These are phyloP conservation scores for Pseudocercospora ulei DNA, from an alignment of 2,329 filamentous ascomycete genomes.

Conservation along the genomic window DNA sequence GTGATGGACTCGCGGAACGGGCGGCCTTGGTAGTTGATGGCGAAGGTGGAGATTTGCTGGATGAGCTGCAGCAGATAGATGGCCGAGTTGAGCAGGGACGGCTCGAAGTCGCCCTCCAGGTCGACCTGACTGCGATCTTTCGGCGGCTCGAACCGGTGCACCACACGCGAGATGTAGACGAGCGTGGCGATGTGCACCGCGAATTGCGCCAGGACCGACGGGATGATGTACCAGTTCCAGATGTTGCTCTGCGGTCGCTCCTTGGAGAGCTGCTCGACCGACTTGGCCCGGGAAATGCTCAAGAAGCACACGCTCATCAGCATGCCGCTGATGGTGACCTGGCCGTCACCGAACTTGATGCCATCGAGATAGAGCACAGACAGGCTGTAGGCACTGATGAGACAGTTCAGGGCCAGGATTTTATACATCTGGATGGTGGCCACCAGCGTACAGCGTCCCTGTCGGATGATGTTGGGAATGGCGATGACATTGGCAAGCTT, in stretches of 20 bases:
- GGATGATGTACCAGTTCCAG: conserved; percentile 98
- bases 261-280: conserved; percentile 89
- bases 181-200: conserved; percentile 88
- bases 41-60: conserved; percentile 97
- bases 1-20: conserved; percentile 93
- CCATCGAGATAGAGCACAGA: conserved; percentile 94
- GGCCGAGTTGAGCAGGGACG: conserved; percentile 88
- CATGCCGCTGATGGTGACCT: conserved; percentile 98
- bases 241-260: conserved; percentile 97
- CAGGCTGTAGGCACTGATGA: conserved; percentile 95
- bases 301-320: conserved; percentile 99
- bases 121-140: conserved; percentile 55
- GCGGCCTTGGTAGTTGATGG: conserved; percentile 97
- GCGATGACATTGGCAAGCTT: conserved; percentile 95
- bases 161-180: conserved; percentile 85
- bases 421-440: conserved; percentile 99
- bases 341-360: conserved; percentile 97
- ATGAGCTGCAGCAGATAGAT: conserved; percentile 96
- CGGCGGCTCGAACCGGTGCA: conserved; percentile 69
- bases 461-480: conserved; percentile 95
- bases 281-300: conserved; percentile 93
- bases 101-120: conserved; percentile 86
- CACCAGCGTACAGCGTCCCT: conserved; percentile 92
- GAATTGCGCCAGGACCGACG: conserved; percentile 93
- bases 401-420: conserved; percentile 91